Conservation (phyloP, 2,329 filamentous ascomycete species). For the Sclerotinia spermophila region DNA sequence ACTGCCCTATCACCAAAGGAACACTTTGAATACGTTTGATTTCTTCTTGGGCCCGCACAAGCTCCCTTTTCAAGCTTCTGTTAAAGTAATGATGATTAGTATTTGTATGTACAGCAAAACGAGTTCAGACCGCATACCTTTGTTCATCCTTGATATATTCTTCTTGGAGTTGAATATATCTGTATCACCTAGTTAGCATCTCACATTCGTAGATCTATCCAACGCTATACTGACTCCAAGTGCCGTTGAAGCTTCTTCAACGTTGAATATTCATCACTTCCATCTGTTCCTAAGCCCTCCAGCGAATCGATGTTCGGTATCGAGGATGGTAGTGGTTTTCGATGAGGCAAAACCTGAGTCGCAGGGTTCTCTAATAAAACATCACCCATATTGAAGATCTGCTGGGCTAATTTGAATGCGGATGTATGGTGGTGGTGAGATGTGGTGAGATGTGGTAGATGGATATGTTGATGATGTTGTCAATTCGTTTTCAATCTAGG, state of each 20-base stretch:
- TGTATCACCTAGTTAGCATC: constrained; percentile 40
- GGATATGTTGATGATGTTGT: constrained; percentile 10
- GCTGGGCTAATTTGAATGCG: neutral
- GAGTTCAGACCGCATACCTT: constrained; percentile 51
- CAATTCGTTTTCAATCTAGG: neutral
- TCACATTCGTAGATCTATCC: neutral
- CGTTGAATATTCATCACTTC: constrained; percentile 87
- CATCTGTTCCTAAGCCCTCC: constrained; percentile 76
- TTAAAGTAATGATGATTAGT: neutral
- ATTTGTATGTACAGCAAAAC: neutral
- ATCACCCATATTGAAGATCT: constrained; percentile 68
- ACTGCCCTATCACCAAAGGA: constrained; percentile 95
- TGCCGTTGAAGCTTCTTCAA: constrained; percentile 96
- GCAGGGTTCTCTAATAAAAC: constrained; percentile 77
- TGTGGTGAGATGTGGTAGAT: neutral
- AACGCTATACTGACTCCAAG: constrained; percentile 66
- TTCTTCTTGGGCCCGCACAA: constrained; percentile 96
- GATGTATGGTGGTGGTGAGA: constrained; percentile 1
- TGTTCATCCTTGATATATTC: constrained; percentile 99
- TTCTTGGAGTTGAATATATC: constrained; percentile 95
- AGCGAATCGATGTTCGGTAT: constrained; percentile 89
- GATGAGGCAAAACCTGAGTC: constrained; percentile 71
- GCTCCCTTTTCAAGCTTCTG: constrained; percentile 92
- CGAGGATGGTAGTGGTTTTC: constrained; percentile 72
- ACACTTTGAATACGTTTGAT: constrained; percentile 99